Conservation (phyloP, 2,329 filamentous ascomycete genomes). For the Fusarium sp. region DNA sequence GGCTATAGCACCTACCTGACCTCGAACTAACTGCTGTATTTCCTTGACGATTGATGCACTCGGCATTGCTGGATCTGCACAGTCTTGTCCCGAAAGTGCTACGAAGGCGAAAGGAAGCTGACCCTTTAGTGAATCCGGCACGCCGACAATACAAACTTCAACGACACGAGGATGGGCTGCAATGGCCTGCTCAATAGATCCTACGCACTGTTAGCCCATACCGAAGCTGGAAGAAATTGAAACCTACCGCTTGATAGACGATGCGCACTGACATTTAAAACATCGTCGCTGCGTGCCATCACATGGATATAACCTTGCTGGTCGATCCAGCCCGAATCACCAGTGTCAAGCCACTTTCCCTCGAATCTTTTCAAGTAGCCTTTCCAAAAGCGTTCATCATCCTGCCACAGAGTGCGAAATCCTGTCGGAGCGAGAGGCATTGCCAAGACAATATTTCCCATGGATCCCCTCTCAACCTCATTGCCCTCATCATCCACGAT, state of each 20-base stretch:
- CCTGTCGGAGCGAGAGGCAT: conserved; percentile 86
- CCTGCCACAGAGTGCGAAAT: conserved; percentile 86
- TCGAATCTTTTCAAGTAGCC: conserved; percentile 85
- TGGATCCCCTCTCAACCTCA: conserved; percentile 74
- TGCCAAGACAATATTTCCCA: conserved; percentile 91
- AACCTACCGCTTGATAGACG: conserved; percentile 82
- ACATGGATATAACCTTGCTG: conserved; percentile 72
- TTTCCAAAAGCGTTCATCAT: conserved; percentile 85
- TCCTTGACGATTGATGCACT: conserved; percentile 61
- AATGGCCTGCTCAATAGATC: conserved; percentile 90
- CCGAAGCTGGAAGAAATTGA: not conserved
- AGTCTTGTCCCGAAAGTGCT: conserved; percentile 58
- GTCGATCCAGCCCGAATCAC: conserved; percentile 89
- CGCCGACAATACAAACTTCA: conserved; percentile 86
- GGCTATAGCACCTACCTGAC: conserved; percentile 88
- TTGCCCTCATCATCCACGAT: conserved; percentile 83
- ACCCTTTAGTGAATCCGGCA: conserved; percentile 87
- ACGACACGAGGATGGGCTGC: conserved; percentile 80
- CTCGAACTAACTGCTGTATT: conserved; percentile 76
- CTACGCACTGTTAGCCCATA: conserved; percentile 52
- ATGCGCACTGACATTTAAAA: conserved; percentile 96
- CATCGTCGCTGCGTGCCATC: conserved; percentile 78
- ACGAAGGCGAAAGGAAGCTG: conserved; percentile 93
- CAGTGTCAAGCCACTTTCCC: conserved; percentile 88
- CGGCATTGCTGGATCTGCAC: conserved; percentile 62